Percentiles rank a stretch among this genome's conserved stretches.
Evolutionary conservation across 2,329 filamentous ascomycete species (phyloP).

Genomic region (Ceratocystis albifundus): DNA sequence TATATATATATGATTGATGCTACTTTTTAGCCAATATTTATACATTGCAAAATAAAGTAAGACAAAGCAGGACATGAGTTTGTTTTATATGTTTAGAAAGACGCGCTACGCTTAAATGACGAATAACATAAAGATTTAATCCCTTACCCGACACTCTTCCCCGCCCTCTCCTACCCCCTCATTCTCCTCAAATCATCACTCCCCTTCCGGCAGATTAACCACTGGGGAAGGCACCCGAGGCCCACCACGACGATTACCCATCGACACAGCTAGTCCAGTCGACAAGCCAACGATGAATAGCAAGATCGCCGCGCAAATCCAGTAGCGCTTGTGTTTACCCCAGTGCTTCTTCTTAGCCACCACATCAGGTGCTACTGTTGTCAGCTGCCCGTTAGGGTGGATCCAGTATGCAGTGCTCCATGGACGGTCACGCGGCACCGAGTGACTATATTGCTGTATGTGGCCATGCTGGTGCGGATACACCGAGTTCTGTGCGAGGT

Average conservation of each 20-base stretch:
- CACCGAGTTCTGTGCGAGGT: background rate
- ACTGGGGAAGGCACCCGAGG: background rate
- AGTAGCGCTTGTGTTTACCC: slow-evolving; percentile 21
- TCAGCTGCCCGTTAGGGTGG: slow-evolving; percentile 12
- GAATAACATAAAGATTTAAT: background rate
- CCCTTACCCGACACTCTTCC: background rate
- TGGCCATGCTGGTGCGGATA: slow-evolving; percentile 13
- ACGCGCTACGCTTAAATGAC: background rate
- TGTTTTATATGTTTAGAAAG: background rate
- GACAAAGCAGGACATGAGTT: background rate
- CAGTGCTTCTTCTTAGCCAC: slow-evolving; percentile 14
- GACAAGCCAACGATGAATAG: slow-evolving; percentile 21
- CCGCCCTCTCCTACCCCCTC: background rate
- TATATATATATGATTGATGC: background rate
- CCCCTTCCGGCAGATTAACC: background rate
- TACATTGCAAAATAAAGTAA: background rate
- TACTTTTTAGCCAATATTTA: background rate
- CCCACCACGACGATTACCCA: slow-evolving; percentile 10
- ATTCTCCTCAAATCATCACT: background rate
- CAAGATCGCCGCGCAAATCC: slow-evolving; percentile 19
- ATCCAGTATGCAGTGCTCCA: slow-evolving; percentile 22
- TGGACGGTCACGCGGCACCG: slow-evolving; percentile 11
- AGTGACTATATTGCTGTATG: background rate
- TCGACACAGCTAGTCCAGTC: slow-evolving; percentile 21
- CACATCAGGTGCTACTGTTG: background rate